Evolutionary conservation across 345 rosid species (phyloP).

Genomic region (Raphanus raphanistrum): DNA sequence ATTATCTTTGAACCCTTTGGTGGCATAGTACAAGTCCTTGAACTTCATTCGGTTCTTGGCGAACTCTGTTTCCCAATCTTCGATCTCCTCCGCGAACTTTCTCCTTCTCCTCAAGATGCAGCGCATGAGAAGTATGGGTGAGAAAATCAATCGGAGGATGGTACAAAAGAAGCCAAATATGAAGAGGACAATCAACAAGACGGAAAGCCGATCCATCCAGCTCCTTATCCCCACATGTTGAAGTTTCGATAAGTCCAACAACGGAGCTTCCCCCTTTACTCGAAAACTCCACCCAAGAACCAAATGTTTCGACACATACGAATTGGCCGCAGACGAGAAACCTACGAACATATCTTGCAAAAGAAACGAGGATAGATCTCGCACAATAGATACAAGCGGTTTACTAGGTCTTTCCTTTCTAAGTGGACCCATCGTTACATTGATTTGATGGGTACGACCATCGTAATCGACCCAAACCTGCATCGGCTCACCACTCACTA

Average conservation of each 20-base stretch:
- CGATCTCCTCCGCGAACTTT: slow-evolving; percentile 62
- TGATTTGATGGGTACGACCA: slow-evolving; percentile 14
- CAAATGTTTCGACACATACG: neutral
- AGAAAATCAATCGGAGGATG: neutral
- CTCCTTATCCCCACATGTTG: slow-evolving; percentile 36
- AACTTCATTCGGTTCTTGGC: slow-evolving; percentile 79
- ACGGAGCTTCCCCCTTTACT: neutral
- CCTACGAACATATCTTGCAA: slow-evolving; percentile 13
- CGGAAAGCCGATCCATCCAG: too few species aligned
- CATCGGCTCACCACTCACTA: neutral
- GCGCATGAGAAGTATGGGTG: slow-evolving; percentile 4
- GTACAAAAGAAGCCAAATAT: neutral
- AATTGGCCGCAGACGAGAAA: neutral
- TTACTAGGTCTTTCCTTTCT: neutral
- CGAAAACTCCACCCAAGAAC: neutral
- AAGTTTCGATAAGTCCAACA: slow-evolving; percentile 1
- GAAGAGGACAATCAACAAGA: too few species aligned
- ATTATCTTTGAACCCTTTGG: slow-evolving; percentile 62
- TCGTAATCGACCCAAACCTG: slow-evolving; percentile 75
- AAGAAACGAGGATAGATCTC: slow-evolving; percentile 24
- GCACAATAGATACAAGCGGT: neutral
- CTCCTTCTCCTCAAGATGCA: slow-evolving; percentile 44
- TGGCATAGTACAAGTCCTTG: slow-evolving; percentile 68
- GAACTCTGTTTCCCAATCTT: slow-evolving; percentile 72
- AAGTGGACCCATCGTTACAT: neutral